phyloP scores from a whole-genome alignment of 2,329 filamentous ascomycete species.

The Zasmidium citrigriseum region DNA sequence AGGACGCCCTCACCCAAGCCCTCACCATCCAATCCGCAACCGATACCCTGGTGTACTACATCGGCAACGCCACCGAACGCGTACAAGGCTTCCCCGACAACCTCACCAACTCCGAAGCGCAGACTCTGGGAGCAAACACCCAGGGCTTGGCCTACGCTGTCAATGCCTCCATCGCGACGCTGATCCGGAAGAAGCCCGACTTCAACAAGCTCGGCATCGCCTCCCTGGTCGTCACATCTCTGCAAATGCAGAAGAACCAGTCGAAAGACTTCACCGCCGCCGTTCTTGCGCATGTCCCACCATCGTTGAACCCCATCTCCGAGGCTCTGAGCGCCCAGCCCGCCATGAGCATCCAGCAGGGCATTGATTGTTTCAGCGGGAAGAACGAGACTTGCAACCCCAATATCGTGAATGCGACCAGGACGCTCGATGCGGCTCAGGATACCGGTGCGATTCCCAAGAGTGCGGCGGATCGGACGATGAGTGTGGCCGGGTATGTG shows the following conservation, averaged over 20 bases:
- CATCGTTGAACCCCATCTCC: not conserved
- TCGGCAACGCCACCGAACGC: conserved; percentile 1
- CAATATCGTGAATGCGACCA: not conserved
- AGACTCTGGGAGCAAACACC: conserved; percentile 1
- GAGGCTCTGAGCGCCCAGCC: conserved; percentile 2
- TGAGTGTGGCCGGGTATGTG: not conserved
- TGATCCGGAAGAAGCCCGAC: conserved; percentile 9
- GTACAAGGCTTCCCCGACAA: not conserved
- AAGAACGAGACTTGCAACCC: conserved; percentile 9
- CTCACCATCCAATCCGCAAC: conserved; percentile 8
- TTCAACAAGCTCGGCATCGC: not conserved
- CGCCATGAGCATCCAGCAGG: conserved; percentile 1
- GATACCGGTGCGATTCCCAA: not conserved
- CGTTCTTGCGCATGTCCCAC: not conserved
- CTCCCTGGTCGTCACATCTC: not conserved
- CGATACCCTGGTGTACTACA: conserved; percentile 1
- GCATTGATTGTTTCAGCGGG: conserved; percentile 7
- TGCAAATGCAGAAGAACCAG: conserved; percentile 1
- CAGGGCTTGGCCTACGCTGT: conserved; percentile 8
- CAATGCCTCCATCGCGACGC: conserved; percentile 11
- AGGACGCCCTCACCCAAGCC: not conserved
- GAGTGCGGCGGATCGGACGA: not conserved
- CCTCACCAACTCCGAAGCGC: conserved; percentile 1
- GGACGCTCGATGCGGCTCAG: not conserved
- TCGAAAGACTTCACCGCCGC: not conserved